phyloP scores from a whole-genome alignment of 805 yeast species.

The Suhomyces canberraensis region DNA sequence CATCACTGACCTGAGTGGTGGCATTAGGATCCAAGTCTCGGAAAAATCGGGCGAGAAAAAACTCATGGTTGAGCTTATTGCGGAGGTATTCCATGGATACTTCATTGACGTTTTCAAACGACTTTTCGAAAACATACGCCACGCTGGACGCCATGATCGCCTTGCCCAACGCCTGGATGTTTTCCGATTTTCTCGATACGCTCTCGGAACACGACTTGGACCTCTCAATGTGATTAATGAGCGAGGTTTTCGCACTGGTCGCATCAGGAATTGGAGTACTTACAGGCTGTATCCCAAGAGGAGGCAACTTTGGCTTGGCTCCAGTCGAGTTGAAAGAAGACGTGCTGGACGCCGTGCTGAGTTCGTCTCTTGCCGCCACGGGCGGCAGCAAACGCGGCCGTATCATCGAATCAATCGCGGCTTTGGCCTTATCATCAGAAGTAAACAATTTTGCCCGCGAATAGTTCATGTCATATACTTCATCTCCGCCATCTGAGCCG shows the following conservation, averaged over 20 bases:
- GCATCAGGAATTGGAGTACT: constrained; percentile 9
- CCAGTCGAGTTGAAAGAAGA: not conserved
- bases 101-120: constrained; percentile 50
- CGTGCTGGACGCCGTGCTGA: not conserved
- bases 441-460: constrained; percentile 26
- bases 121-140: constrained; percentile 61
- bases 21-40: constrained; percentile 45
- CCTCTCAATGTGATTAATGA: constrained; percentile 47
- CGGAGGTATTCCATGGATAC: constrained; percentile 54
- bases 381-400: constrained; percentile 28
- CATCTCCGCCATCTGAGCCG: constrained; percentile 33
- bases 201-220: constrained; percentile 62
- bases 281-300: not conserved
- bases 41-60: constrained; percentile 43
- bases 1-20: constrained; percentile 36
- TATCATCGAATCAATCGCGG: constrained; percentile 47
- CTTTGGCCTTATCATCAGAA: constrained; percentile 38
- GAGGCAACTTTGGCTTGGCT: constrained; percentile 6
- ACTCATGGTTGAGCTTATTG: constrained; percentile 40
- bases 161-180: constrained; percentile 57
- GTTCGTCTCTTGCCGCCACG: no score
- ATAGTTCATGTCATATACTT: constrained; percentile 32
- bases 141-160: constrained; percentile 53
- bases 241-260: constrained; percentile 10
- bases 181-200: constrained; percentile 33